A percentile compares a stretch with the other conserved stretches of the same genome.
Conservation (phyloP, 2,329 filamentous ascomycete genomes). For the Aureobasidium vineae region DNA sequence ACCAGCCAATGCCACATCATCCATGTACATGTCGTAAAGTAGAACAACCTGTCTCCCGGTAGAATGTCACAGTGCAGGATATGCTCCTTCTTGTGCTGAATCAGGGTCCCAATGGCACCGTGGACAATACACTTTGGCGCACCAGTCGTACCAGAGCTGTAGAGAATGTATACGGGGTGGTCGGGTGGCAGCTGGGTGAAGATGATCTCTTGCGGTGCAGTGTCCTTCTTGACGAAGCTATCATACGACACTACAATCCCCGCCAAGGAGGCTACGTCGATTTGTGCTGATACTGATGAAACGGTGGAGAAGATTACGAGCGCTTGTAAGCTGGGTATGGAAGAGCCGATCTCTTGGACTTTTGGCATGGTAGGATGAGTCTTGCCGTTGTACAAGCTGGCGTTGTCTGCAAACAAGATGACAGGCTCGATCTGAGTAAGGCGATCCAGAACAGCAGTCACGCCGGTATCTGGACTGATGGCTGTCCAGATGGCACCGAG, state of each 20-base stretch:
- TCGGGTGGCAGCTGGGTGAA: conserved; percentile 81
- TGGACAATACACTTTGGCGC: conserved; percentile 93
- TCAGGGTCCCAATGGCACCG: conserved; percentile 80
- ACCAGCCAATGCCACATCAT: conserved; percentile 99
- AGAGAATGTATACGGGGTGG: conserved; percentile 90
- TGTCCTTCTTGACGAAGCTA: conserved; percentile 44
- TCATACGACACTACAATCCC: conserved; percentile 41
- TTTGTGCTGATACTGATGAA: conserved; percentile 10
- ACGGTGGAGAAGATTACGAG: conserved; percentile 64
- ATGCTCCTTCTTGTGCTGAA: conserved; percentile 98
- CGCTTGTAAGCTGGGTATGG: conserved; percentile 64
- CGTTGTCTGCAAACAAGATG: conserved; percentile 83
- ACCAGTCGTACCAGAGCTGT: conserved; percentile 86
- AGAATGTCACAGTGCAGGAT: conserved; percentile 79
- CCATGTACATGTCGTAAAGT: conserved; percentile 94
- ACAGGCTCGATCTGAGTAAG: conserved; percentile 80
- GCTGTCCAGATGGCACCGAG: conserved; percentile 90
- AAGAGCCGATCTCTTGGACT: conserved; percentile 69
- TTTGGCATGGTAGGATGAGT: conserved; percentile 78
- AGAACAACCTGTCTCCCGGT: conserved; percentile 72
- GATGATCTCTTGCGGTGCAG: conserved; percentile 29
- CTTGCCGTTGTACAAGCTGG: conserved; percentile 87
- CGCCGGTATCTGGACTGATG: conserved; percentile 87
- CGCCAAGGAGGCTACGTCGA: conserved; percentile 26
- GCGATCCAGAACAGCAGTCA: conserved; percentile 85